These are phyloP conservation scores for Phialemoniopsis sp. DNA, from an alignment of 2,329 filamentous ascomycete species.

Conservation along the genomic window DNA sequence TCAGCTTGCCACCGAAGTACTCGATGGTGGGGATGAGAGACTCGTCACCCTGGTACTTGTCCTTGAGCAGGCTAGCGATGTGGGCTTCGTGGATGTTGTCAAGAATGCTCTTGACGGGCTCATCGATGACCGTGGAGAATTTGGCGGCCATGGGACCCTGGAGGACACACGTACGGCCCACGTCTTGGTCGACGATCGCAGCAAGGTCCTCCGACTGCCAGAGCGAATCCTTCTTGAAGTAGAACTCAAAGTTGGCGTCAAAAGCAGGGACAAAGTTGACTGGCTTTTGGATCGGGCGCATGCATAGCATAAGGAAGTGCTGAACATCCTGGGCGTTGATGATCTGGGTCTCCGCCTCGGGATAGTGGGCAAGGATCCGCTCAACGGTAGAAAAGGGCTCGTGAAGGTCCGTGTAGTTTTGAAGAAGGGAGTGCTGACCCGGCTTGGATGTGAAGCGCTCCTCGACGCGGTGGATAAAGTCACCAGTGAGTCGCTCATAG, in stretches of 20 bases:
- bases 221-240: constrained; percentile 99
- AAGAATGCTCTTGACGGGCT: constrained; percentile 92
- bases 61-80: constrained; percentile 72
- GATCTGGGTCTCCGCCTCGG: constrained; percentile 82
- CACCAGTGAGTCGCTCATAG: constrained; percentile 77
- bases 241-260: constrained; percentile 97
- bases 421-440: constrained; percentile 75
- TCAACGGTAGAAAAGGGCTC: constrained; percentile 76
- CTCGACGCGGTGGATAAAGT: constrained; percentile 95
- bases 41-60: constrained; percentile 74
- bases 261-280: constrained; percentile 94
- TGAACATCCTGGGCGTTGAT: constrained; percentile 99
- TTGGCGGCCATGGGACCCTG: constrained; percentile 91
- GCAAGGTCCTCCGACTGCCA: constrained; percentile 99
- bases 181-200: constrained; percentile 92
- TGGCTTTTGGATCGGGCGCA: constrained; percentile 90
- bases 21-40: constrained; percentile 78
- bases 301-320: constrained; percentile 90
- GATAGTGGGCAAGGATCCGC: constrained; percentile 76
- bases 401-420: constrained; percentile 84
- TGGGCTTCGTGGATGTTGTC: constrained; percentile 87
- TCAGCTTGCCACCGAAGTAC: constrained; percentile 89
- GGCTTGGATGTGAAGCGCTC: constrained; percentile 81
- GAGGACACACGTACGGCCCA: constrained; percentile 91
- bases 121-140: constrained; percentile 84